Evolutionary conservation across 2,329 filamentous ascomycete genomes (phyloP), one percentile per base, ranked within the genome.

Genomic region (Neofusicoccum umdonicola): DNA sequence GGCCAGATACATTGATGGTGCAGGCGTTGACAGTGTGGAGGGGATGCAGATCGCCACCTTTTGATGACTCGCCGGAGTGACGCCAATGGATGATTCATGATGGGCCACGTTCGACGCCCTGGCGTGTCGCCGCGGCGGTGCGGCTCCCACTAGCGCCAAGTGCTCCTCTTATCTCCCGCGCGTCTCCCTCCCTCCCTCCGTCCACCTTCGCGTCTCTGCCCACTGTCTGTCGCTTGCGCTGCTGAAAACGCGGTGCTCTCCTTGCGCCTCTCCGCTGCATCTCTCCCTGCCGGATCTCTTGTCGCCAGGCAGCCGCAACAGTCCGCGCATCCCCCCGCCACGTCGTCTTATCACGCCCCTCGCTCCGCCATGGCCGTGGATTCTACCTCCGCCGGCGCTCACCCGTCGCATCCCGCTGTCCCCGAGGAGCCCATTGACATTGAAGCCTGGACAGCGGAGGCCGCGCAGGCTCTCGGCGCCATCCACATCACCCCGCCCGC

Each of bases 401-500:
- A 4, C 5, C n/a, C n/a, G 15, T 22, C 50, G 31, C 34, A 54
- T 3, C 50, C 50, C 17, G 34, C 50, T 4, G 42, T 47, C 13
- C 42, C 56, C 22, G 62, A 64, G 42, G 42, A 37, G 61, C 69
- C 74, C 60, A 74, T 79, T 66, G 77, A 79, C 64, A 77, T 83
- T 56, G 80, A 81, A 71, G 79, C 80, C 63, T 83, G 81, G 81
- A 82, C 80, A 22, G 77, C 79, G 62, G 77, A 82, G 63, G 77
- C 79, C 37, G 78, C 80, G 27, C 77, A 79, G 45, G 78, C 77
- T 27, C 70, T 83, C 58, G 73, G 72, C 64, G 72, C 76, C 34
- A 73, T 81, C 8, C 71, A 77, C 44, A 75, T 82, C 66, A 74
- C 78, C 39, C 67, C 73, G 3, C 69, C 70, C 9, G 15, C 42